phyloP scores from a whole-genome alignment of 2,329 filamentous ascomycete genomes.

The Monosporascus cannonballus region DNA sequence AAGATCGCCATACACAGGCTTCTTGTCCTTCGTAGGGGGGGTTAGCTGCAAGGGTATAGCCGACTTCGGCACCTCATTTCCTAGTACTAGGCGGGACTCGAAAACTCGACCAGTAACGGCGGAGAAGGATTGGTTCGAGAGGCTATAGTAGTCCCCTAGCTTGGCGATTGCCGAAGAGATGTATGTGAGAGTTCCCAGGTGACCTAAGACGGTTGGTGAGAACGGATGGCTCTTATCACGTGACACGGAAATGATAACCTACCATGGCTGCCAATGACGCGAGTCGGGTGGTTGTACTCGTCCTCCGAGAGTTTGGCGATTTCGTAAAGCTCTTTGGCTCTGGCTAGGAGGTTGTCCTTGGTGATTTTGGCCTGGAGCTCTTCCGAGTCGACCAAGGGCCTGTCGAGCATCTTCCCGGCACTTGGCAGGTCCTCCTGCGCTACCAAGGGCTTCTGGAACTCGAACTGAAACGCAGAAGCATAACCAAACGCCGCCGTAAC shows the following conservation, averaged over 20 bases:
- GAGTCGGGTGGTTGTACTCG: slow-evolving; percentile 62
- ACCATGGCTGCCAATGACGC: slow-evolving; percentile 64
- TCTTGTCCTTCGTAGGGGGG: slow-evolving; percentile 54
- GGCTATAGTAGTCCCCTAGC: slow-evolving; percentile 54
- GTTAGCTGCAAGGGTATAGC: slow-evolving; percentile 58
- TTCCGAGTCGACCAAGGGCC: slow-evolving; percentile 45
- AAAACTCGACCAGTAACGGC: slow-evolving; percentile 55
- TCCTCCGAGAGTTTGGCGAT: slow-evolving; percentile 53
- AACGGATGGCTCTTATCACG: background rate
- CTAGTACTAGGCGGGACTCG: slow-evolving; percentile 53
- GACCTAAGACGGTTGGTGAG: slow-evolving; percentile 36
- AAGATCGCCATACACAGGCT: slow-evolving; percentile 54
- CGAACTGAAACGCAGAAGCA: slow-evolving; percentile 16
- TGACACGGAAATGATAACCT: slow-evolving; percentile 9
- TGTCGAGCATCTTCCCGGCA: slow-evolving; percentile 9
- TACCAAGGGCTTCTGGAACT: slow-evolving; percentile 20
- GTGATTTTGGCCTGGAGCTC: slow-evolving; percentile 52
- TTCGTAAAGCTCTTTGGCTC: slow-evolving; percentile 55
- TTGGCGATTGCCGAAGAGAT: slow-evolving; percentile 48
- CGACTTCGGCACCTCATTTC: slow-evolving; percentile 41
- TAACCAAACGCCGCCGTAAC: slow-evolving; percentile 8
- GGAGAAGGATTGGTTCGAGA: slow-evolving; percentile 58
- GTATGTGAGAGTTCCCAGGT: slow-evolving; percentile 58
- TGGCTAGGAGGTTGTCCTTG: slow-evolving; percentile 47
- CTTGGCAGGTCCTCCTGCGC: slow-evolving; percentile 9